Conservation (phyloP, 192 early-diverging fungal species). For the Mortierella claussenii region DNA sequence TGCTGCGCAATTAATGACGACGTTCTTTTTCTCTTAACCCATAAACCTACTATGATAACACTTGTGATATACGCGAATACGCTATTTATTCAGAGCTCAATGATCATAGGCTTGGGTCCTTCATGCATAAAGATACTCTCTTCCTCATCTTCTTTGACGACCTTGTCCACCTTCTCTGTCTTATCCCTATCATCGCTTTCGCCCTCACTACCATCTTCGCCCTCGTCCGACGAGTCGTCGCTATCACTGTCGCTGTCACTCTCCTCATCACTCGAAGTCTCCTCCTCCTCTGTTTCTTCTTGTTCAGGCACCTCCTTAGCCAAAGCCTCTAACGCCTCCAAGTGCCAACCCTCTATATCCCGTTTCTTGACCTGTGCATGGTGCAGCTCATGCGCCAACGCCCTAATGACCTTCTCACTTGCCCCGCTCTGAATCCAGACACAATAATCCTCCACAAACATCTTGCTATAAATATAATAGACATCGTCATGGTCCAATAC, state of each 20-base stretch:
- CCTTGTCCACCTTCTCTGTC: not conserved
- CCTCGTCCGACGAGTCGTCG: constrained; percentile 15
- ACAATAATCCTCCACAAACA: constrained; percentile 96
- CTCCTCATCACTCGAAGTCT: constrained; percentile 3
- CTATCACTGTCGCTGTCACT: not conserved
- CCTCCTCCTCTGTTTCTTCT: constrained; percentile 35
- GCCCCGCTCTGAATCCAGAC: constrained; percentile 92
- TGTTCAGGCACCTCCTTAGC: constrained; percentile 65
- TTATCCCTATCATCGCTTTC: not conserved
- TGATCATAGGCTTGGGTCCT: constrained; percentile 40
- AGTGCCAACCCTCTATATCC: constrained; percentile 77
- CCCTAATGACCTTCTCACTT: constrained; percentile 76
- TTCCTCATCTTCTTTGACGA: not conserved
- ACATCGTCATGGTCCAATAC: constrained; percentile 88
- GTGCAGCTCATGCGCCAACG: constrained; percentile 85
- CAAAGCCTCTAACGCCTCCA: constrained; percentile 84
- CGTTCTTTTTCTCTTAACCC: too few relatives aligned
- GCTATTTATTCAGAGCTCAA: constrained; percentile 38
- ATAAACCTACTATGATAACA: too few relatives aligned
- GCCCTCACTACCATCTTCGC: constrained; percentile 10
- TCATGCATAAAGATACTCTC: constrained; percentile 43
- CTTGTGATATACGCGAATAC: too few relatives aligned
- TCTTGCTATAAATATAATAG: constrained; percentile 88
- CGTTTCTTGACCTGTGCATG: constrained; percentile 74
- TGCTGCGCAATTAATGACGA: too few relatives aligned